These are phyloP conservation scores for Spatholobus suberectus DNA, from an alignment of 306 rosid species.

Conservation along the genomic window DNA sequence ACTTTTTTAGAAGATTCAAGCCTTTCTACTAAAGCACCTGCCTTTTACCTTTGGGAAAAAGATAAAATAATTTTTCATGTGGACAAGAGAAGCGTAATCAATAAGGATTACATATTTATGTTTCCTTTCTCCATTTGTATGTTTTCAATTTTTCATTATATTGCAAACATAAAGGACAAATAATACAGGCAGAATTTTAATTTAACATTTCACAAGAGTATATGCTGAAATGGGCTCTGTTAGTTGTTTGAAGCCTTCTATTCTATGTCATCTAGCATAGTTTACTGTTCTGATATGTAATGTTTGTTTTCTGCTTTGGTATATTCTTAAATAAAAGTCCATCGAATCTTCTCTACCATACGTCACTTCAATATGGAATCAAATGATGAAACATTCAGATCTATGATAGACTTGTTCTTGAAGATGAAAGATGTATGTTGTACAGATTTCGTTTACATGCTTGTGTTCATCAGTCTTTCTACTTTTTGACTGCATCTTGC, in stretches of 20 bases:
- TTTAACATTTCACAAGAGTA: not conserved
- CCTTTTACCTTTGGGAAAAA: not conserved
- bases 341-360: constrained; percentile 56
- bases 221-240: not conserved
- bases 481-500: constrained; percentile 13
- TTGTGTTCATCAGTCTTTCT: constrained; percentile 6
- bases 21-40: not conserved
- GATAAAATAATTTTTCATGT: not conserved
- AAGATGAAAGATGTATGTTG: constrained; percentile 76
- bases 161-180: constrained; percentile 1
- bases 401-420: constrained; percentile 61
- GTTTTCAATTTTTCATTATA: not conserved
- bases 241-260: constrained; percentile 15
- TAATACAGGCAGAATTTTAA: not conserved
- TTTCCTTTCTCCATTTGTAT: not conserved
- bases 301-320: constrained; percentile 22
- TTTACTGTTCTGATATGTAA: constrained; percentile 21
- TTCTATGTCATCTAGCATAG: constrained; percentile 12
- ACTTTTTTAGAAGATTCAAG: constrained; percentile 5
- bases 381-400: constrained; percentile 57
- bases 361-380: constrained; percentile 51
- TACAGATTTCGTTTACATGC: not conserved
- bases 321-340: constrained; percentile 54
- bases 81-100: constrained; percentile 16
- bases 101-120: not conserved